Conservation (phyloP, 208 protist species). For the Trypanosoma boissoni region DNA sequence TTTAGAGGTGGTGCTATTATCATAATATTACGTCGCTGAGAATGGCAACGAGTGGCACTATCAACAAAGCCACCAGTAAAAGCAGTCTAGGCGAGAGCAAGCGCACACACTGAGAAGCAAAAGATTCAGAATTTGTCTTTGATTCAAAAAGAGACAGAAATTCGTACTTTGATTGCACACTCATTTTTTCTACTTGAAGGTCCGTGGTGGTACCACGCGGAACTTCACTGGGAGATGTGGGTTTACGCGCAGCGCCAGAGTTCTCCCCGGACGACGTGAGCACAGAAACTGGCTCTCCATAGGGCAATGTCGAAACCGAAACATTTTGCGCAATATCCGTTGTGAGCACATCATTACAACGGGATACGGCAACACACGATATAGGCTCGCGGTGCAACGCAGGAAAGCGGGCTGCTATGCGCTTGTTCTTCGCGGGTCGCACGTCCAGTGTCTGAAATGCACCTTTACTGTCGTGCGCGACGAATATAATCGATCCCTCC, state of each 20-base stretch:
- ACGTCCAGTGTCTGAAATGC: constrained; percentile 6
- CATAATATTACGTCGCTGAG: no score
- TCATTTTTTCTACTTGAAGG: neutral
- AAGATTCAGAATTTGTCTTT: neutral
- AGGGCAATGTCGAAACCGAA: constrained; percentile 52
- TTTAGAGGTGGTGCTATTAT: no score
- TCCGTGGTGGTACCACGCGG: neutral
- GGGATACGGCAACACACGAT: constrained; percentile 67
- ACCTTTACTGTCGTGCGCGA: constrained; percentile 10
- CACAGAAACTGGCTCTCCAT: neutral
- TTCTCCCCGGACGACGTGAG: neutral
- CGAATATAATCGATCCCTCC: constrained; percentile 46
- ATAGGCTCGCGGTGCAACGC: constrained; percentile 78
- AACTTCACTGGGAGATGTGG: neutral
- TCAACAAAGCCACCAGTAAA: neutral
- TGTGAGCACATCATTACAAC: constrained; percentile 60
- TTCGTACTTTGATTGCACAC: constrained; percentile 11
- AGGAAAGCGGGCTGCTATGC: constrained; percentile 22
- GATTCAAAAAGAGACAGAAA: constrained; percentile 19
- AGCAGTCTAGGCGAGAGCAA: neutral
- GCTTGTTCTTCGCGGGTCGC: constrained; percentile 17
- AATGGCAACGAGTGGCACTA: neutral
- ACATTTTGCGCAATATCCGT: constrained; percentile 85
- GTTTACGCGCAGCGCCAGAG: neutral
- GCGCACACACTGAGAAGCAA: neutral